These are phyloP conservation scores for Penicillium sp. DNA, from an alignment of 2,329 filamentous ascomycete genomes.

Conservation along the genomic window DNA sequence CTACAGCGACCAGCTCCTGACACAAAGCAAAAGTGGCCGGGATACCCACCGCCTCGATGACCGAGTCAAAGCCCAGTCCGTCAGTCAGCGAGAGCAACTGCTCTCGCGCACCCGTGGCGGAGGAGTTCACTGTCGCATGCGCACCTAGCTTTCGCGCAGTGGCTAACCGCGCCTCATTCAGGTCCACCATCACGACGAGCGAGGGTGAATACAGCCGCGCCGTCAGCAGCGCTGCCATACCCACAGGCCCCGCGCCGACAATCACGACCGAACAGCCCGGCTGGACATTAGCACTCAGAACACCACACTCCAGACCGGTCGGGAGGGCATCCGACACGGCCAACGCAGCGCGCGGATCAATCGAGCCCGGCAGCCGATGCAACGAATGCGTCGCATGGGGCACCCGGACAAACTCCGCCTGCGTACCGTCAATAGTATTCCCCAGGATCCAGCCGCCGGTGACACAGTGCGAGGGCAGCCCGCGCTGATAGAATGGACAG, in stretches of 20 bases:
- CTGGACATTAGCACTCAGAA: constrained; percentile 53
- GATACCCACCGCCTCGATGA: constrained; percentile 61
- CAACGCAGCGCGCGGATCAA: constrained; percentile 48
- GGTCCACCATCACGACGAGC: constrained; percentile 55
- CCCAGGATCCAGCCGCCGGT: constrained; percentile 59
- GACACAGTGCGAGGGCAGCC: constrained; percentile 56
- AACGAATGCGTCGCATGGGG: constrained; percentile 54
- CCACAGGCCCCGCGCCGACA: constrained; percentile 59
- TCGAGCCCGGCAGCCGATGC: constrained; percentile 46
- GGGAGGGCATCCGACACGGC: constrained; percentile 60
- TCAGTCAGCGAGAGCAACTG: constrained; percentile 49
- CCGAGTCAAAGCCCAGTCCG: constrained; percentile 57
- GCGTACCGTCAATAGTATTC: constrained; percentile 55
- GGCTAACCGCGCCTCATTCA: constrained; percentile 50
- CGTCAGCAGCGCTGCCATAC: constrained; percentile 57
- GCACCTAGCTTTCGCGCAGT: constrained; percentile 54
- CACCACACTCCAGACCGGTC: constrained; percentile 58
- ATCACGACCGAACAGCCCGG: constrained; percentile 57
- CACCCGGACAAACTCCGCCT: constrained; percentile 59
- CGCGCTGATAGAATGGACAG: constrained; percentile 54
- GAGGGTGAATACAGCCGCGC: constrained; percentile 57
- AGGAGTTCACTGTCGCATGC: constrained; percentile 46
- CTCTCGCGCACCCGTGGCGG: constrained; percentile 38
- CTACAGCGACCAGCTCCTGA: constrained; percentile 56
- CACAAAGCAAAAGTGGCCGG: constrained; percentile 56